A percentile compares a stretch with the other conserved stretches of the same genome.
Evolutionary conservation across 164 flowering plant species (phyloP).

Genomic region (Aristolochia californica): DNA sequence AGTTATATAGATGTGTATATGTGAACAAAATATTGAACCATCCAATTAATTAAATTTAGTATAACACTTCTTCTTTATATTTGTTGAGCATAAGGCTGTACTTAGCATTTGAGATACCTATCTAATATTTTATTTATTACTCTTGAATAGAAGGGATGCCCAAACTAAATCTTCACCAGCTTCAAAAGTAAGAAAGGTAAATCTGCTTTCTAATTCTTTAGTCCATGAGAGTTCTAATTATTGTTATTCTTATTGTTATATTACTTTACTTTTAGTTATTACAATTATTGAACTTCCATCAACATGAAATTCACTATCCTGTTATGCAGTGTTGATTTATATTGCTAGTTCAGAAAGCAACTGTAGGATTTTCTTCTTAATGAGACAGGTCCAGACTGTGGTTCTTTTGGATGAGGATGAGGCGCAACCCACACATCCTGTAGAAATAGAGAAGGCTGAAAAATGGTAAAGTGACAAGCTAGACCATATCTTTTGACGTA

Average conservation of each 20-base stretch:
- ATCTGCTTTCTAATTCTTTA: background rate
- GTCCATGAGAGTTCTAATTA: too few species aligned
- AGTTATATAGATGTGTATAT: too few species aligned
- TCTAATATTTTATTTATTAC: background rate
- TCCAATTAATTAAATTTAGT: too few species aligned
- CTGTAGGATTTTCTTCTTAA: background rate
- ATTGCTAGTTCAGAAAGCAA: background rate
- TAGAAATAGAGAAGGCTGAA: constrained; percentile 19
- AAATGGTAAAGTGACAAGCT: constrained; percentile 27
- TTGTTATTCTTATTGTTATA: too few species aligned
- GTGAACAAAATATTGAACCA: too few species aligned
- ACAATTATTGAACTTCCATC: too few species aligned
- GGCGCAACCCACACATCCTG: constrained; percentile 18
- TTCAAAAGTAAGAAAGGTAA: constrained; percentile 31
- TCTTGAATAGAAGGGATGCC: constrained; percentile 21
- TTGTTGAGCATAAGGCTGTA: too few species aligned
- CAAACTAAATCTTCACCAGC: constrained; percentile 5
- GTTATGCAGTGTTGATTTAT: background rate
- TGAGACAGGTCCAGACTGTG: constrained; percentile 34
- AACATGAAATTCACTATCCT: too few species aligned
- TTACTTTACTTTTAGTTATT: too few species aligned
- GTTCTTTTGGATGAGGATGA: constrained; percentile 77
- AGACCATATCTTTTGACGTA: background rate
- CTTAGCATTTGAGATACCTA: background rate
- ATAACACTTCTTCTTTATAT: too few species aligned